These are phyloP conservation scores for Penicillium decumbens DNA, from an alignment of 2,329 filamentous ascomycete species.

Conservation along the genomic window DNA sequence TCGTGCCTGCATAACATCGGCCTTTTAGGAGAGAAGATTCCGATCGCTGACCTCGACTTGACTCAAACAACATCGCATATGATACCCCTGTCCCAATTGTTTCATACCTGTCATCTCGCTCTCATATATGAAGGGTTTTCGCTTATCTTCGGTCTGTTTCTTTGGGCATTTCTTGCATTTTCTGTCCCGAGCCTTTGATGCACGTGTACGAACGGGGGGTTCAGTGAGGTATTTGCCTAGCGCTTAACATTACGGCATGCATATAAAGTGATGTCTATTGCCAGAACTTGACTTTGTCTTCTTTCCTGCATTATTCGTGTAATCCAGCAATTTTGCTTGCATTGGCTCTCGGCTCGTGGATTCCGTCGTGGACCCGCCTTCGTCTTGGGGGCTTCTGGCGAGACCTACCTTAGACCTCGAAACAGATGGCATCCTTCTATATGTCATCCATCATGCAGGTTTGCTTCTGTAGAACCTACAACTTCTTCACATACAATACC, in stretches of 20 bases:
- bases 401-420: no score
- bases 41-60: slow-evolving; percentile 20
- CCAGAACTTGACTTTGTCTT: not conserved
- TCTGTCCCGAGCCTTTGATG: not conserved
- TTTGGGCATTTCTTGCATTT: slow-evolving; percentile 8
- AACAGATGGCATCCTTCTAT: no score
- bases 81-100: slow-evolving; percentile 27
- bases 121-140: slow-evolving; percentile 5
- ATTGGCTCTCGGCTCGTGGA: no score
- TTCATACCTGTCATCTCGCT: slow-evolving; percentile 3
- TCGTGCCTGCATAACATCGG: slow-evolving; percentile 1
- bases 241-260: not conserved
- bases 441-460: no score
- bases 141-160: not conserved
- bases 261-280: not conserved
- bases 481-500: no score
- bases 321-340: no score
- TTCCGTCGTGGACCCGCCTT: no score
- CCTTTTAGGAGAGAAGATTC: slow-evolving; percentile 1
- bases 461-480: no score
- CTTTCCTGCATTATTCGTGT: not conserved
- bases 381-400: no score
- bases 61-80: slow-evolving; percentile 27
- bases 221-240: not conserved
- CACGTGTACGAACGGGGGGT: not conserved